These are phyloP conservation scores for Fraxinus velutina DNA, from an alignment of 305 asterid species.

Conservation along the genomic window DNA sequence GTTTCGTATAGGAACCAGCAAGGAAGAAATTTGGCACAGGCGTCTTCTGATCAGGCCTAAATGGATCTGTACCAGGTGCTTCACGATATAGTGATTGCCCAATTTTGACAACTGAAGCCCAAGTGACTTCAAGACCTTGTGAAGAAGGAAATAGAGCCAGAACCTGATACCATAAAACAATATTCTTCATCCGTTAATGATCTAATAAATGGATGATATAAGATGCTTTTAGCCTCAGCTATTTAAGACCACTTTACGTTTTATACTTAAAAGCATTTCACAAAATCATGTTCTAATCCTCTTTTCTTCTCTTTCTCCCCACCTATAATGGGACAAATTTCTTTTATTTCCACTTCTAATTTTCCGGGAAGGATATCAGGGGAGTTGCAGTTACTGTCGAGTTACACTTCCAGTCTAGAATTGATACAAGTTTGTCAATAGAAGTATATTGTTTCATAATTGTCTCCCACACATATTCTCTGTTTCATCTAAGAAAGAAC, in stretches of 20 bases:
- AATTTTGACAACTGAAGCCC: slow-evolving; percentile 96
- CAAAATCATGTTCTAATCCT: not conserved
- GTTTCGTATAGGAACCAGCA: slow-evolving; percentile 96
- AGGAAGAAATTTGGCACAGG: slow-evolving; percentile 90
- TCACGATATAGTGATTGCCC: slow-evolving; percentile 92
- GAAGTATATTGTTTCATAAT: not conserved
- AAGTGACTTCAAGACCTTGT: slow-evolving; percentile 84
- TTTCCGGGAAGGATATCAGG: not conserved
- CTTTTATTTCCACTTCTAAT: not conserved
- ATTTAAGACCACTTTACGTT: not conserved
- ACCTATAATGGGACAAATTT: not conserved
- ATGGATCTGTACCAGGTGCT: slow-evolving; percentile 95
- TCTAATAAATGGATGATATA: not conserved
- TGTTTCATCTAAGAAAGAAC: not conserved
- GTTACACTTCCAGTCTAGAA: not conserved
- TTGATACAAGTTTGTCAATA: not conserved
- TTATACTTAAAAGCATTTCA: not conserved
- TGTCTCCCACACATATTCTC: not conserved
- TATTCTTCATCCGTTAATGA: not conserved
- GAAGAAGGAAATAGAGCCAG: slow-evolving; percentile 87
- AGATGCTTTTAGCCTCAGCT: not conserved
- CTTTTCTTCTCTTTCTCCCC: not conserved
- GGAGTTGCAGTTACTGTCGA: not conserved
- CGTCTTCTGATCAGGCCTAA: slow-evolving; percentile 95
- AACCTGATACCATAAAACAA: slow-evolving; percentile 45